Conservation (phyloP, 1,284 basidiomycete genomes). For the Heterobasidion irregulare region DNA sequence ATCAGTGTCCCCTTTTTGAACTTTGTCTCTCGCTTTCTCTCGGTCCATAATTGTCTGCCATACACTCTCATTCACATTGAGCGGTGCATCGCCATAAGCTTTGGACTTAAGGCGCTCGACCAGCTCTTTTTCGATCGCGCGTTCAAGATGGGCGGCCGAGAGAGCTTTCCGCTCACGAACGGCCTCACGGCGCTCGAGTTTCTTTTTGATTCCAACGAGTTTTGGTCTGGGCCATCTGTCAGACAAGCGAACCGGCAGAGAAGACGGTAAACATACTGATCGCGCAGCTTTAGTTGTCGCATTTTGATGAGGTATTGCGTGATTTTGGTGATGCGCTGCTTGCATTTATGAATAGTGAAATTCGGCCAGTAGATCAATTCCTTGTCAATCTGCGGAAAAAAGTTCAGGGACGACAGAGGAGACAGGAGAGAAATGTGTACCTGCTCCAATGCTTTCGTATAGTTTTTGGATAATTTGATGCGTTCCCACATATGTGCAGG, state of each 20-base stretch:
- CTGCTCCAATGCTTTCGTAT: conserved; percentile 91
- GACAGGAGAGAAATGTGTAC: conserved; percentile 29
- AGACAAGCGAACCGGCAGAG: background rate
- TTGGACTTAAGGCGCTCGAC: conserved; percentile 93
- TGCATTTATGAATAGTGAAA: conserved; percentile 97
- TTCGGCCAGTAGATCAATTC: conserved; percentile 98
- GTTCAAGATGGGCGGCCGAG: conserved; percentile 89
- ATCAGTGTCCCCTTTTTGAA: conserved; percentile 36
- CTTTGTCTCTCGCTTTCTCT: conserved; percentile 35
- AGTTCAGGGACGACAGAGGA: background rate
- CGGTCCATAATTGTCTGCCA: conserved; percentile 87
- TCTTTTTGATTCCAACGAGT: conserved; percentile 94
- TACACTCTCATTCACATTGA: conserved; percentile 97
- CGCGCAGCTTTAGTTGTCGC: conserved; percentile 81
- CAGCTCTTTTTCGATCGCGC: conserved; percentile 93
- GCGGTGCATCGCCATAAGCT: conserved; percentile 94
- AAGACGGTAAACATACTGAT: conserved; percentile 59
- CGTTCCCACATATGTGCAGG: conserved; percentile 98
- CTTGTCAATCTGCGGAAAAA: conserved; percentile 70
- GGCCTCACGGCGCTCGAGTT: conserved; percentile 91
- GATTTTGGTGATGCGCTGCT: conserved; percentile 98
- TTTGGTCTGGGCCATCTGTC: conserved; percentile 57
- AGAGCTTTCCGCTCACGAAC: conserved; percentile 94
- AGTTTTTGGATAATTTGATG: conserved; percentile 90
- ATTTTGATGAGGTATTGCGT: conserved; percentile 99